Evolutionary conservation across 2,329 filamentous ascomycete genomes (phyloP).

Genomic region (Penicillium sp.): DNA sequence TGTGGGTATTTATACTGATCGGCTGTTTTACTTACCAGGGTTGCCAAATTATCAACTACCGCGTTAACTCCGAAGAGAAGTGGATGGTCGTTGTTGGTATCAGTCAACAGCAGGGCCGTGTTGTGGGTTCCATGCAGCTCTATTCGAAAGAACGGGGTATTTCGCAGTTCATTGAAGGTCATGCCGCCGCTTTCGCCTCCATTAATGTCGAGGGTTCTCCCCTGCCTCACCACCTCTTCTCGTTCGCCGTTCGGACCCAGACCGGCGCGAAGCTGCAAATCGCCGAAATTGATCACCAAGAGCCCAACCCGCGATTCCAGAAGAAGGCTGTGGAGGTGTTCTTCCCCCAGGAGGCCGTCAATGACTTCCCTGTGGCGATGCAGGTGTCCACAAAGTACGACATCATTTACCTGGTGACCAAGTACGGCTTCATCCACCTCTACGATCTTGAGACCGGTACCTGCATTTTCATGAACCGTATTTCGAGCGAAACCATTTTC

Average conservation of each 20-base stretch:
- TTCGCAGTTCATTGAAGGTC: conserved; percentile 96
- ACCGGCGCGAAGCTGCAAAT: conserved; percentile 94
- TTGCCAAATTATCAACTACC: conserved; percentile 99
- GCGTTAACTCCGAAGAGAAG: conserved; percentile 90
- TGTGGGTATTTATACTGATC: neutral
- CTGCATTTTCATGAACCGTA: conserved; percentile 99
- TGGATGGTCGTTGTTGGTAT: conserved; percentile 99
- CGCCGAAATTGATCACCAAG: conserved; percentile 92
- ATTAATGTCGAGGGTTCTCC: conserved; percentile 85
- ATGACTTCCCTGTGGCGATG: conserved; percentile 97
- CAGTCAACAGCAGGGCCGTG: conserved; percentile 85
- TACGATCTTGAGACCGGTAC: conserved; percentile 96
- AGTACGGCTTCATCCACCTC: conserved; percentile 98
- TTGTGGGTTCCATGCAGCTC: conserved; percentile 94
- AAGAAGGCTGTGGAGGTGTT: conserved; percentile 98
- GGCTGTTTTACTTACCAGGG: conserved; percentile 54
- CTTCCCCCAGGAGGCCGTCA: conserved; percentile 92
- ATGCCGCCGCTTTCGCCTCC: conserved; percentile 91
- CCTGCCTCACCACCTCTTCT: conserved; percentile 91
- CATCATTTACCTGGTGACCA: conserved; percentile 95
- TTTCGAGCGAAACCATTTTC: conserved; percentile 98
- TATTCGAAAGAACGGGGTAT: conserved; percentile 96
- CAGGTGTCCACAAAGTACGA: conserved; percentile 97
- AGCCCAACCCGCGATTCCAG: conserved; percentile 81
- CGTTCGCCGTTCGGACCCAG: conserved; percentile 88